These are phyloP conservation scores for Lentinula boryana DNA, from an alignment of 768 basidiomycete genomes.

Conservation along the genomic window DNA sequence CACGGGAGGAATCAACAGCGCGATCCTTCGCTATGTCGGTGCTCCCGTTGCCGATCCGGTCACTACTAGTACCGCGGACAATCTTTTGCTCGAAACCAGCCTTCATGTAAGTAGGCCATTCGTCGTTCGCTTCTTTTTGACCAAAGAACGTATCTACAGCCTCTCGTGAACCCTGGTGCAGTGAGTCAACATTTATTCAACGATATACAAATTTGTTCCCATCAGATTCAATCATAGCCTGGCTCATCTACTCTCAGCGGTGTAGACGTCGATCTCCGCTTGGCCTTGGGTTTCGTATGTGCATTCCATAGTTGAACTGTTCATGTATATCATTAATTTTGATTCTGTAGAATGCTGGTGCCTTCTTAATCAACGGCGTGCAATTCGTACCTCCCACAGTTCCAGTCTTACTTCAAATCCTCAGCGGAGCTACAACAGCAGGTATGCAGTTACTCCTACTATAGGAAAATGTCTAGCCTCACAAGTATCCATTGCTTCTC, in stretches of 20 bases:
- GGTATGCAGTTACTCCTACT: not conserved
- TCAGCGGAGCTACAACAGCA: not conserved
- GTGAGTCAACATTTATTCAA: not conserved
- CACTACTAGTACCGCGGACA: not conserved
- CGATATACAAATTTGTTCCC: not conserved
- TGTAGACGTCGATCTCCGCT: not conserved
- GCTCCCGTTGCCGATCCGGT: slow-evolving; percentile 19
- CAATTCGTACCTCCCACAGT: not conserved
- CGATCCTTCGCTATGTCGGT: slow-evolving; percentile 46
- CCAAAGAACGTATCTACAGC: not conserved
- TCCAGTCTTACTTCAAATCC: slow-evolving; percentile 1
- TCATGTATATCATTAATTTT: not conserved
- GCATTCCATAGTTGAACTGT: too few relatives aligned
- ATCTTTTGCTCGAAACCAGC: not conserved
- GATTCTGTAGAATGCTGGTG: not conserved
- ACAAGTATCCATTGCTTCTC: not conserved
- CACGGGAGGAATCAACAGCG: slow-evolving; percentile 35
- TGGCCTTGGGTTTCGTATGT: not conserved
- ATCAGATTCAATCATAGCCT: not conserved
- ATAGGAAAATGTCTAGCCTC: not conserved
- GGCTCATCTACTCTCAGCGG: not conserved
- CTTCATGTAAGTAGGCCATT: not conserved
- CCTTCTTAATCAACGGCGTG: not conserved
- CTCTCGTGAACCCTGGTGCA: not conserved
- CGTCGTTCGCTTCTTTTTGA: not conserved